Conservation (phyloP, 768 basidiomycete genomes). For the Lactarius evosmus region DNA sequence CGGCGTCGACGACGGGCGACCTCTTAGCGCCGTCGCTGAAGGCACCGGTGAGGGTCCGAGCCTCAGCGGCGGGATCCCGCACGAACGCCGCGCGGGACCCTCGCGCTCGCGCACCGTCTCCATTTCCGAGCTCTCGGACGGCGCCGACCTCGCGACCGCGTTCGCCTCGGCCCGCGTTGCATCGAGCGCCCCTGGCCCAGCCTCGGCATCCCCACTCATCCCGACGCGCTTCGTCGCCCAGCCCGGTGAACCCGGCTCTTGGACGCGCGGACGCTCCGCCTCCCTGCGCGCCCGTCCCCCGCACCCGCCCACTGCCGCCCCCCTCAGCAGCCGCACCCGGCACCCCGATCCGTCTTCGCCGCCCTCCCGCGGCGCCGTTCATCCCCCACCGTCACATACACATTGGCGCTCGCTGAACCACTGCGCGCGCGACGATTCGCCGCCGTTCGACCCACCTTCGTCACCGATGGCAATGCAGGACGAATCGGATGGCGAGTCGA, state of each 20-base stretch:
- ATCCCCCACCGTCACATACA: neutral
- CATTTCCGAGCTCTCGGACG: conserved; percentile 16
- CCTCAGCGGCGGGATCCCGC: neutral
- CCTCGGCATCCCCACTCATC: neutral
- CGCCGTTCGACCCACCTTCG: conserved; percentile 10
- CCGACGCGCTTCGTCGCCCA: neutral
- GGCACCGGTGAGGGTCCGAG: neutral
- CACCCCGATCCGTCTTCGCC: conserved; percentile 18
- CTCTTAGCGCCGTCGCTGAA: neutral
- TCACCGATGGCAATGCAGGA: conserved; percentile 18
- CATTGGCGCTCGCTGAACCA: neutral
- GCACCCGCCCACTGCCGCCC: neutral
- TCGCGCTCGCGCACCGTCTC: conserved; percentile 22
- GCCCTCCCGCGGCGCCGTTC: conserved; percentile 3
- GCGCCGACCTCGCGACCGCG: neutral
- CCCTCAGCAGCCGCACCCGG: neutral
- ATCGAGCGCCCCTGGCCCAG: neutral
- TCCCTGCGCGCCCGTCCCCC: conserved; percentile 5
- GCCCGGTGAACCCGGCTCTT: conserved; percentile 7
- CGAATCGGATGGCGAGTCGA: conserved; percentile 16
- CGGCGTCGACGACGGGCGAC: neutral
- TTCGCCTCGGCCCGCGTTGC: conserved; percentile 9
- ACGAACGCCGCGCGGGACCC: neutral
- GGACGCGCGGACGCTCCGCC: conserved; percentile 15
- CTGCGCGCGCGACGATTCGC: conserved; percentile 3